phyloP scores from a whole-genome alignment of 805 yeast genomes.

The Nakazawaea molendinolei region DNA sequence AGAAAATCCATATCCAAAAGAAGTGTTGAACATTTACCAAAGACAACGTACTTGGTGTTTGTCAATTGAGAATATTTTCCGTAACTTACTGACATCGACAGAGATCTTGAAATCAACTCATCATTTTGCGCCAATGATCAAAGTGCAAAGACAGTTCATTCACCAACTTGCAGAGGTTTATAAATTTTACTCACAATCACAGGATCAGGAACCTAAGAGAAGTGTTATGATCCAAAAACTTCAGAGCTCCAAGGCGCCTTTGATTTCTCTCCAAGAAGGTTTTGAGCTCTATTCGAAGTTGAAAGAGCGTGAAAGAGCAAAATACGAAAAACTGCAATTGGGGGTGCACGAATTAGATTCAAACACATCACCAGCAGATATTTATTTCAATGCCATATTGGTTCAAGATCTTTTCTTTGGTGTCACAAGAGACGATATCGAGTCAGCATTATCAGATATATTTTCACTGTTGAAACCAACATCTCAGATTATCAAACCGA shows the following conservation, averaged over 20 bases:
- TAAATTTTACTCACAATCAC: slow-evolving; percentile 60
- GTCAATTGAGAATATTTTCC: slow-evolving; percentile 49
- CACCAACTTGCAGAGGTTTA: slow-evolving; percentile 60
- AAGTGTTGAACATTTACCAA: slow-evolving; percentile 37
- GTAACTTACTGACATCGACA: slow-evolving; percentile 38
- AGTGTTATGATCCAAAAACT: slow-evolving; percentile 54
- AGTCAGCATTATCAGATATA: slow-evolving; percentile 21
- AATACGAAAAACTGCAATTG: slow-evolving; percentile 15
- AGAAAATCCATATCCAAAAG: slow-evolving; percentile 37
- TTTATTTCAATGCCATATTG: slow-evolving; percentile 44
- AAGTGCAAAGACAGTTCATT: slow-evolving; percentile 62
- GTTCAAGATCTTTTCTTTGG: slow-evolving; percentile 50
- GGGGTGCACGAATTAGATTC: slow-evolving; percentile 16
- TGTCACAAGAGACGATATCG: slow-evolving; percentile 38
- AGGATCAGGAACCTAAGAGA: slow-evolving; percentile 76
- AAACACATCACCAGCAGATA: background rate
- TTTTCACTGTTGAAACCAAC: too few species aligned
- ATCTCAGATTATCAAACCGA: too few species aligned
- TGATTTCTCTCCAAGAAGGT: slow-evolving; percentile 39
- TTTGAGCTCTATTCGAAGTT: slow-evolving; percentile 26
- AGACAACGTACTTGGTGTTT: slow-evolving; percentile 65
- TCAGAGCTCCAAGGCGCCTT: slow-evolving; percentile 30
- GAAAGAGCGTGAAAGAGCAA: slow-evolving; percentile 19
- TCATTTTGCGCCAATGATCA: slow-evolving; percentile 70
- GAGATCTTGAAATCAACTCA: slow-evolving; percentile 29